Conservation (phyloP, 305 asterid genomes). For the Rubia balearica region DNA sequence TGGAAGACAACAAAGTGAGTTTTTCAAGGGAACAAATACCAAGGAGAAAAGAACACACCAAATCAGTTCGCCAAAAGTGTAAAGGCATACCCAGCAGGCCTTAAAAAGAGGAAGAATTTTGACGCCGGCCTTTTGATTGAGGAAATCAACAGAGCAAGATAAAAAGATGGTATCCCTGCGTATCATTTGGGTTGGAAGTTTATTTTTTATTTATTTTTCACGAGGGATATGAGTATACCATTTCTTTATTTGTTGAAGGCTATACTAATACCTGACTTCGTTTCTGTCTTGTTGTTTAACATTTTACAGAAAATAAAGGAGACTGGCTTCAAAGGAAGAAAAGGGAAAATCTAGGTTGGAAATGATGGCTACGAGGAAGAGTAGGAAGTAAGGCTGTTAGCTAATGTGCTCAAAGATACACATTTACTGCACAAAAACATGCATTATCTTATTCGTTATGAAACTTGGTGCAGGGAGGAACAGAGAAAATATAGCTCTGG, state of each 20-base stretch:
- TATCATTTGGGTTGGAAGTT: neutral
- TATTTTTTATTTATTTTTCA: neutral
- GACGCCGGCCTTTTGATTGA: slow-evolving; percentile 40
- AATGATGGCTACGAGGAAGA: slow-evolving; percentile 7
- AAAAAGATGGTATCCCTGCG: neutral
- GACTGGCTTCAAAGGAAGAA: slow-evolving; percentile 22
- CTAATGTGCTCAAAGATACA: neutral
- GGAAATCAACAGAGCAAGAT: slow-evolving; percentile 66
- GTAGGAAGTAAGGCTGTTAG: slow-evolving; percentile 1
- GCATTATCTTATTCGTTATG: neutral
- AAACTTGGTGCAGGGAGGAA: slow-evolving; percentile 3
- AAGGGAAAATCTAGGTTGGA: slow-evolving; percentile 15
- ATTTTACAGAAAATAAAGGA: slow-evolving; percentile 52
- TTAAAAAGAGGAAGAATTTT: slow-evolving; percentile 35
- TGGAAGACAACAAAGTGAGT: slow-evolving; percentile 22
- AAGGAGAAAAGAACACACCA: slow-evolving; percentile 22
- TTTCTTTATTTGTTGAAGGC: neutral
- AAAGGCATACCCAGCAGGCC: slow-evolving; percentile 20
- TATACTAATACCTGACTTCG: neutral
- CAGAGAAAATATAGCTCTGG: slow-evolving; percentile 2
- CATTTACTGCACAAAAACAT: neutral
- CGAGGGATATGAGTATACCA: neutral
- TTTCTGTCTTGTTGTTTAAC: neutral
- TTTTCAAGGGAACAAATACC: slow-evolving; percentile 15
- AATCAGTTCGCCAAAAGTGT: slow-evolving; percentile 21